Evolutionary conservation across 2,329 filamentous ascomycete genomes (phyloP).

Genomic region (Neoarthrinium moseri): DNA sequence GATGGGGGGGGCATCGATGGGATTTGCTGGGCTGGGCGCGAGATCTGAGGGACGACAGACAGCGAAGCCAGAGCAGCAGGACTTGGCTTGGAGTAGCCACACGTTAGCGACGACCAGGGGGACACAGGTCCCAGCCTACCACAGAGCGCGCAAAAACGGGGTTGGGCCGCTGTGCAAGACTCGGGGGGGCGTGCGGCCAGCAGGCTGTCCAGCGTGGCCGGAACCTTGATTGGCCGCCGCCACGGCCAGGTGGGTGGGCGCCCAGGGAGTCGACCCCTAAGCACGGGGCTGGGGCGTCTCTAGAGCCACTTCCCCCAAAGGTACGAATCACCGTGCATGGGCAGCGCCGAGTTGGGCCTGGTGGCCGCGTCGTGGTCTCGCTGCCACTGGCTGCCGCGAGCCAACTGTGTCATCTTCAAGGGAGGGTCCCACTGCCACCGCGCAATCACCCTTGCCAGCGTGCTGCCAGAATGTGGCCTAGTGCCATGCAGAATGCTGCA

Average conservation of each 20-base stretch:
- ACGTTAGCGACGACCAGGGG: conserved; percentile 6
- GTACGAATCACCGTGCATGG: not conserved
- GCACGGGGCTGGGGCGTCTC: not conserved
- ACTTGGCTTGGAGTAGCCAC: not conserved
- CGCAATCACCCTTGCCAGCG: not conserved
- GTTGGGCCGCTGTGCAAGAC: not conserved
- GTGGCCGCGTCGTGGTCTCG: not conserved
- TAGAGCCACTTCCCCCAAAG: conserved; percentile 1
- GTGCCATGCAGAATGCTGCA: conserved; percentile 3
- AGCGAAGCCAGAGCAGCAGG: not conserved
- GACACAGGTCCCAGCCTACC: not conserved
- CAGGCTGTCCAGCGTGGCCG: not conserved
- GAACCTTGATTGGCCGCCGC: not conserved
- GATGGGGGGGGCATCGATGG: not conserved
- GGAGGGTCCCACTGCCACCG: not conserved
- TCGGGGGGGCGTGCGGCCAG: not conserved
- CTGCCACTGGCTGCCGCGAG: not conserved
- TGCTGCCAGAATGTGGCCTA: not conserved
- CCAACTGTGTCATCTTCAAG: conserved; percentile 7
- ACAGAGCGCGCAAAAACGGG: conserved; percentile 2
- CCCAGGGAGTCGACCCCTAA: not conserved
- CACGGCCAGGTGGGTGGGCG: not conserved
- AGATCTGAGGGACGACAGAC: conserved; percentile 1
- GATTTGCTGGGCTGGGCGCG: conserved; percentile 1
- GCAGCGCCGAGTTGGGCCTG: not conserved